phyloP scores from a whole-genome alignment of 805 yeast species.

The Barnettozyma vustinii region DNA sequence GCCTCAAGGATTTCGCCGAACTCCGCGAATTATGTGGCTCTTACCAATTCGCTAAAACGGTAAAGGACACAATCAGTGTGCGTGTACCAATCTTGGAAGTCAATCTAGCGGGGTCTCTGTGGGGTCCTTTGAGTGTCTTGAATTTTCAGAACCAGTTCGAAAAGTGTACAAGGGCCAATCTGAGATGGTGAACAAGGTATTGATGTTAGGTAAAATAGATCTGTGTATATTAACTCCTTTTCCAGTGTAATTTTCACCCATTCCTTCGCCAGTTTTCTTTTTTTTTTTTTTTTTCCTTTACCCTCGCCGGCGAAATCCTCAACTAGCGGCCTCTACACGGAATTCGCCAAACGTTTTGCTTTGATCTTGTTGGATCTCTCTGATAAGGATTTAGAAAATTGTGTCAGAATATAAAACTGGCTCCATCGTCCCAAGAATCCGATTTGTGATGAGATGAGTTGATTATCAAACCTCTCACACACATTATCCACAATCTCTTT shows the following conservation, averaged over 20 bases:
- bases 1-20: neutral
- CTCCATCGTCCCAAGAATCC: neutral
- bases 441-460: neutral
- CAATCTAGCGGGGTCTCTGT: neutral
- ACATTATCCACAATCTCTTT: conserved; percentile 13
- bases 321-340: neutral
- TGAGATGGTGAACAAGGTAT: neutral
- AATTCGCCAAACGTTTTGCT: neutral
- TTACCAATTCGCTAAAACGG: neutral
- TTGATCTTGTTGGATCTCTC: neutral
- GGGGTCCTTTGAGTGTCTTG: neutral
- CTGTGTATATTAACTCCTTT: neutral
- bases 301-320: neutral
- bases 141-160: no score
- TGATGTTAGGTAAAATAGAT: no score
- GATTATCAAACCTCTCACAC: conserved; percentile 1
- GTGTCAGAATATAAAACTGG: neutral
- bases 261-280: neutral
- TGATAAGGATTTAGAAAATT: neutral
- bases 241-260: neutral
- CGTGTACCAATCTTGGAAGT: neutral
- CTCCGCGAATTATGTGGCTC: neutral
- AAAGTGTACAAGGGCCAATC: no score
- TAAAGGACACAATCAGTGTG: neutral
- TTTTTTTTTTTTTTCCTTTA: neutral